Percentiles rank a stretch among this genome's conserved stretches.
Evolutionary conservation across 2,329 filamentous ascomycete genomes (phyloP).

Genomic region (Colletotrichum ledebouriae): DNA sequence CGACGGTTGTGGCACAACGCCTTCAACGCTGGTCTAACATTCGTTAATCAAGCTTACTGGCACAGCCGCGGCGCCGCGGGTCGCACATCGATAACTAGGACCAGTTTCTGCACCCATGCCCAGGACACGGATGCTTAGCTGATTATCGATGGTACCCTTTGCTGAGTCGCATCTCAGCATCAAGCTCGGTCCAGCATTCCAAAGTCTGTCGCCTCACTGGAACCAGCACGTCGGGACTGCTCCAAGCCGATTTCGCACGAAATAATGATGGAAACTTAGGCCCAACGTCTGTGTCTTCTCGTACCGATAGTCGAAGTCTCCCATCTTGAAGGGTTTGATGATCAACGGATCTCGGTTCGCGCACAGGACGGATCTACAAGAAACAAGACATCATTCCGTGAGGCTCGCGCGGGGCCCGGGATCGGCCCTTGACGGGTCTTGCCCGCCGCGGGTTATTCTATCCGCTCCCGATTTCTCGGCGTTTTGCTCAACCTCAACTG

Average conservation of each 20-base stretch:
- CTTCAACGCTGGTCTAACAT: constrained; percentile 5
- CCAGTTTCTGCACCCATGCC: too few relatives aligned
- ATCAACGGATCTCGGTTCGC: constrained; percentile 27
- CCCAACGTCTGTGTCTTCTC: not conserved
- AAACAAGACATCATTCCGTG: constrained; percentile 19
- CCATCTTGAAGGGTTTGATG: constrained; percentile 21
- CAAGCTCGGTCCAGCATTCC: constrained; percentile 3
- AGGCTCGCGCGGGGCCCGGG: constrained; percentile 32
- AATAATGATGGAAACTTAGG: not conserved
- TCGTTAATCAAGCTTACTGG: constrained; percentile 9
- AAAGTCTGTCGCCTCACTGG: not conserved
- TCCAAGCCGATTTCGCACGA: not conserved
- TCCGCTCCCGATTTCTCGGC: constrained; percentile 23
- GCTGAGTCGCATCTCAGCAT: constrained; percentile 17
- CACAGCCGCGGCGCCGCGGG: constrained; percentile 9
- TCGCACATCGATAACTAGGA: not conserved
- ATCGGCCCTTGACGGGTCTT: constrained; percentile 25
- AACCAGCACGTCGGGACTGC: not conserved
- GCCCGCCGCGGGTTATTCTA: not conserved
- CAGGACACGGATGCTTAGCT: too few relatives aligned
- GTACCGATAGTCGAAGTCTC: not conserved
- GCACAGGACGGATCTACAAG: constrained; percentile 33
- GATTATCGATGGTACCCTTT: constrained; percentile 5
- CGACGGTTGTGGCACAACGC: constrained; percentile 7
- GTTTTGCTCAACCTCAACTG: constrained; percentile 13